A percentile compares a stretch with the other conserved stretches of the same genome.
Evolutionary conservation across 495 filamentous ascomycete species (phyloP).

Genomic region (Pseudevernia furfuracea): DNA sequence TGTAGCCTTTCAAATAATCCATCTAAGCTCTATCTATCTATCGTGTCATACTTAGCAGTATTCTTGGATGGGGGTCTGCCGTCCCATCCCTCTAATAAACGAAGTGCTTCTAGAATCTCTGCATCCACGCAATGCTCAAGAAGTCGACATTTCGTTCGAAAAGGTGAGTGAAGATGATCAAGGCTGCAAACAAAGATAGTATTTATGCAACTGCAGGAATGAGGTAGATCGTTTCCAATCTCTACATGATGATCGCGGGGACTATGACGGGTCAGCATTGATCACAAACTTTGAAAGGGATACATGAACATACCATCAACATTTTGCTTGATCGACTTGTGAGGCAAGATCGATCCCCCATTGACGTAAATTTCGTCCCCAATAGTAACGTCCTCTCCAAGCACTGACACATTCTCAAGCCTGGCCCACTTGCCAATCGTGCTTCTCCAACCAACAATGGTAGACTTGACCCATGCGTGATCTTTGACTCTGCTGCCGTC

Average conservation of each 20-base stretch:
- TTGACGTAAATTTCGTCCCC: constrained; percentile 99
- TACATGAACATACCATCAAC: constrained; percentile 63
- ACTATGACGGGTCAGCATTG: constrained; percentile 34
- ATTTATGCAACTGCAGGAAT: neutral
- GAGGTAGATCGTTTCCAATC: neutral
- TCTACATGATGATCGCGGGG: constrained; percentile 83
- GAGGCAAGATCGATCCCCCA: constrained; percentile 88
- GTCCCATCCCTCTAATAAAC: constrained; percentile 2
- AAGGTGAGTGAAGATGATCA: constrained; percentile 11
- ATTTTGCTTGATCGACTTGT: constrained; percentile 99
- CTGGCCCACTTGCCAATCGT: constrained; percentile 91
- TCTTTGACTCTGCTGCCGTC: constrained; percentile 92
- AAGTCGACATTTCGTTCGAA: neutral
- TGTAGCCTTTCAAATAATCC: neutral
- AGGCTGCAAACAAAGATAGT: neutral
- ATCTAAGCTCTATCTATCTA: neutral
- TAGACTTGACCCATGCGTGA: constrained; percentile 98
- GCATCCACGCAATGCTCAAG: neutral
- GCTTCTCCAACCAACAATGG: constrained; percentile 99
- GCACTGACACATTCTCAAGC: constrained; percentile 92
- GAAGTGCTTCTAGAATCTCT: neutral
- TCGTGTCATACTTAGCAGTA: neutral
- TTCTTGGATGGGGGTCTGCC: neutral
- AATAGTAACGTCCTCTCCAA: constrained; percentile 98
- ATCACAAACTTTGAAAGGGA: constrained; percentile 18